Evolutionary conservation across 768 basidiomycete species (phyloP).

Genomic region (Psilocybe subaeruginosa): DNA sequence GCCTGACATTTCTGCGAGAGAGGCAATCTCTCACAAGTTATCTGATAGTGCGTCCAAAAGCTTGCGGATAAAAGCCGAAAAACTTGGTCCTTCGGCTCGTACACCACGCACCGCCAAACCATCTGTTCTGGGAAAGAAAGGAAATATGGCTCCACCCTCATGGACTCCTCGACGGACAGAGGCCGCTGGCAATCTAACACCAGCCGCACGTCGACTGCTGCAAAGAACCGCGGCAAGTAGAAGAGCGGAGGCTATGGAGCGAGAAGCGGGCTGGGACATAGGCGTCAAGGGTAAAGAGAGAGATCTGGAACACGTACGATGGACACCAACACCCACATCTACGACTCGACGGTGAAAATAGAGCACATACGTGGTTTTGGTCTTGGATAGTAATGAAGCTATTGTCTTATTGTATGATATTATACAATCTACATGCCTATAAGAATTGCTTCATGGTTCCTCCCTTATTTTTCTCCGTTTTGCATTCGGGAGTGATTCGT

Average conservation of each 20-base stretch:
- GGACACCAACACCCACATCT: conserved; percentile 75
- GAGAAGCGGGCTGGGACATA: conserved; percentile 58
- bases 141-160: conserved; percentile 78
- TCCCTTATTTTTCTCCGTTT: conserved; percentile 60
- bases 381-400: neutral
- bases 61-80: conserved; percentile 74
- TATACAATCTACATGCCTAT: neutral
- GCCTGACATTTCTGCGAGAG: conserved; percentile 75
- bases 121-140: conserved; percentile 36
- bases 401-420: neutral
- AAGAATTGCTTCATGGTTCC: neutral
- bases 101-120: conserved; percentile 36
- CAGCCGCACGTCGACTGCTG: conserved; percentile 80
- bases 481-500: conserved; percentile 40
- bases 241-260: conserved; percentile 71
- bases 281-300: conserved; percentile 49
- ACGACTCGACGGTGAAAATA: conserved; percentile 32
- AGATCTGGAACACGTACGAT: conserved; percentile 68
- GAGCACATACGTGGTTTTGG: conserved; percentile 4
- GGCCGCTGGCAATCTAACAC: conserved; percentile 77
- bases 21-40: conserved; percentile 79
- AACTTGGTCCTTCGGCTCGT: conserved; percentile 50
- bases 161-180: conserved; percentile 80
- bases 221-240: conserved; percentile 68
- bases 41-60: conserved; percentile 83